These are phyloP conservation scores for Daedaleopsis sinensis DNA, from an alignment of 768 basidiomycete genomes.

Conservation along the genomic window DNA sequence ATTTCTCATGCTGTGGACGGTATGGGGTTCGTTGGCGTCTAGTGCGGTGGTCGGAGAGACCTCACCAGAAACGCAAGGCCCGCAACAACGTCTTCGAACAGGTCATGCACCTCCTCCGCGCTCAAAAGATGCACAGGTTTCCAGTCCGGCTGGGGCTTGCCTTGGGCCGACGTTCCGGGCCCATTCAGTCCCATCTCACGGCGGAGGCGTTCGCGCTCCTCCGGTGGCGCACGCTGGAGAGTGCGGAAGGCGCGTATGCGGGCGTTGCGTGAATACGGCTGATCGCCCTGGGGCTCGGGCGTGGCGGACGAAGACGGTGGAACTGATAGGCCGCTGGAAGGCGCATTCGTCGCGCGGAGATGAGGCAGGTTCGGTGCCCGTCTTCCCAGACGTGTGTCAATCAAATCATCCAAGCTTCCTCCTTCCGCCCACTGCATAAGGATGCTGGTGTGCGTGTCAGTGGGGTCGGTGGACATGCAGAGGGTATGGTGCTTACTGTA, in stretches of 20 bases:
- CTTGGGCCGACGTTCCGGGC: constrained; percentile 3
- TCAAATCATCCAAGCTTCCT: constrained; percentile 85
- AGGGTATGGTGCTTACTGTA: constrained; percentile 61
- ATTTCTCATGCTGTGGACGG: constrained; percentile 65
- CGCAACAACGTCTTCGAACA: constrained; percentile 86
- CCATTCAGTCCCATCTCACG: constrained; percentile 46
- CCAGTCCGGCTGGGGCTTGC: constrained; percentile 40
- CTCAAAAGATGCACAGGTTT: constrained; percentile 85
- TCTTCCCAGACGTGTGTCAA: constrained; percentile 76
- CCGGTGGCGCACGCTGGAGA: constrained; percentile 63
- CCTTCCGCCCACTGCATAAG: constrained; percentile 96
- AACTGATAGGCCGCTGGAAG: constrained; percentile 35
- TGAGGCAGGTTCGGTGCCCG: constrained; percentile 35
- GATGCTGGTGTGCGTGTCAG: constrained; percentile 48
- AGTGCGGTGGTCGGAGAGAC: not conserved
- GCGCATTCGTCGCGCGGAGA: constrained; percentile 44
- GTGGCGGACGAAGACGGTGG: constrained; percentile 25
- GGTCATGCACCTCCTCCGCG: constrained; percentile 77
- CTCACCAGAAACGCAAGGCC: constrained; percentile 84
- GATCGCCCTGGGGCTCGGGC: constrained; percentile 33
- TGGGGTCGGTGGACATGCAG: not conserved
- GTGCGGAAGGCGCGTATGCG: constrained; percentile 78
- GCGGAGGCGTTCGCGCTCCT: constrained; percentile 64
- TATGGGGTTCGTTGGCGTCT: not conserved
- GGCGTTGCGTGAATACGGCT: constrained; percentile 55